A percentile compares a stretch with the other conserved stretches of the same genome.
phyloP scores from a whole-genome alignment of 2,329 filamentous ascomycete genomes.

The Cladosporium sp. region DNA sequence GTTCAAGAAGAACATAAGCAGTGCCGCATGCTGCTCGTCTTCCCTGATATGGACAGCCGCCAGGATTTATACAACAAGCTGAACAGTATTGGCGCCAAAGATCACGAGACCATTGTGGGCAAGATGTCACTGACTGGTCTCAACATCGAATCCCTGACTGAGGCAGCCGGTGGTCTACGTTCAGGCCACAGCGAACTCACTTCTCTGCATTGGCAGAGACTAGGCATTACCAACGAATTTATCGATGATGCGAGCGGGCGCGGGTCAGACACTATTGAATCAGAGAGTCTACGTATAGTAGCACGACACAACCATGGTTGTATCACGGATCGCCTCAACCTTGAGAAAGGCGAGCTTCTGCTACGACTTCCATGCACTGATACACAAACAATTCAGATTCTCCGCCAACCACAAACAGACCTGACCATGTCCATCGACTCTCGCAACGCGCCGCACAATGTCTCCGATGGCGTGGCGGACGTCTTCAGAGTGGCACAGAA shows the following conservation, averaged over 20 bases:
- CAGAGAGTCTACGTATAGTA: conserved; percentile 70
- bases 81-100: conserved; percentile 64
- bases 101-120: conserved; percentile 65
- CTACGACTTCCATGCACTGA: conserved; percentile 38
- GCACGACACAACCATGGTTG: conserved; percentile 45
- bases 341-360: conserved; percentile 51
- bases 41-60: conserved; percentile 68
- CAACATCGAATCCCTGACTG: conserved; percentile 55
- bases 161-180: conserved; percentile 42
- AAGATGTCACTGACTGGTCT: conserved; percentile 65
- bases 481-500: conserved; percentile 49
- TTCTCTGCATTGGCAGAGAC: conserved; percentile 59
- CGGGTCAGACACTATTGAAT: conserved; percentile 64
- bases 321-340: conserved; percentile 59
- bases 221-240: conserved; percentile 69
- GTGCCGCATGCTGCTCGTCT: conserved; percentile 72
- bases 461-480: conserved; percentile 60
- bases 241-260: conserved; percentile 53
- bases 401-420: conserved; percentile 71
- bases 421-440: conserved; percentile 66
- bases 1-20: conserved; percentile 62
- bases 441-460: conserved; percentile 29
- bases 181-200: conserved; percentile 39
- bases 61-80: conserved; percentile 68
- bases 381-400: conserved; percentile 59